Evolutionary conservation across 805 yeast genomes (phyloP), one percentile per base, ranked within the genome.

Genomic region (Monosporozyma servazzii): DNA sequence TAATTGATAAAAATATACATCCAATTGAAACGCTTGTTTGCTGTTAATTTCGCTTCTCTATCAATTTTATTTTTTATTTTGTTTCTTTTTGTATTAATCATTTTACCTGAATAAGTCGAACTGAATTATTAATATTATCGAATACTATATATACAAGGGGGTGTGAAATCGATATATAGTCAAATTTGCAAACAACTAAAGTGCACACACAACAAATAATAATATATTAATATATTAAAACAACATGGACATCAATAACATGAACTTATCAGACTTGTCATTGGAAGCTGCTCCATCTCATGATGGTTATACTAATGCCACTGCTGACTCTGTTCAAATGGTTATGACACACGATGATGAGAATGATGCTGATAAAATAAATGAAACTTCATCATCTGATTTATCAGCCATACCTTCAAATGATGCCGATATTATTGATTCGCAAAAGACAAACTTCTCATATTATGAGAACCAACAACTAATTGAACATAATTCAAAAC

Each of bases 401-500:
- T 36, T 29, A 3, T 25, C 48, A 15, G 15, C 17, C 5, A 37
- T 50, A 7, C 33, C 17, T 20, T 37, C 41, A 17, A 30, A 18
- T 30, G 7, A 13, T 11, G 23, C 25, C 13, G 33, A 43, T 43
- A 29, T n/a, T 29, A 29, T 29, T 11, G 27, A 44, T 13, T 44
- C 47, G 3, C 29, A 8, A 15, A 20, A 51, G 39, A 60, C 71
- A 2, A 62, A 65, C 45, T 66, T 61, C 39, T 66, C 71, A 1
- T 68, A 66, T 49, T 65, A 60, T 40, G 71, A 68, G 48, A 59
- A 58, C 40, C 62, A 62, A 46, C 56, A 65, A 36, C 53, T 65
- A 39, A 48, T 64, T 20, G 69, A 68, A 7, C 59, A 64, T 30
- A 66, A 59, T 27, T 59, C 63, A 21, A 68, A 67, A 44, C 58